Percentiles rank a stretch among this genome's conserved stretches.
These are phyloP conservation scores for Pythium periplocum DNA, from an alignment of 352 stramenopile species.

Conservation along the genomic window DNA sequence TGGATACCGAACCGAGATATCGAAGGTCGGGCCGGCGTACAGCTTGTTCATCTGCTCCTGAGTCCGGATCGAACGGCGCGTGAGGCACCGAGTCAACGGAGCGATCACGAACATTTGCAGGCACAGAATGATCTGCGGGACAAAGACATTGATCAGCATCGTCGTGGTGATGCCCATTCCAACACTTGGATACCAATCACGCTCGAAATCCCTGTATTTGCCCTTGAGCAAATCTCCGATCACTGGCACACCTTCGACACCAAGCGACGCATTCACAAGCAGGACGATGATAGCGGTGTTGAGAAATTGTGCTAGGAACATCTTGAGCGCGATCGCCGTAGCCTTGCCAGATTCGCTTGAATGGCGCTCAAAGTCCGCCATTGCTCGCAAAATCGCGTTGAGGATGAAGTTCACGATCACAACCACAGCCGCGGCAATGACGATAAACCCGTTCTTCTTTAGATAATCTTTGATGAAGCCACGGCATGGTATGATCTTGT, in stretches of 20 bases:
- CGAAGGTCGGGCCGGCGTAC: constrained; percentile 39
- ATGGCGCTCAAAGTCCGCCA: constrained; percentile 44
- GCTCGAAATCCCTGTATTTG: constrained; percentile 44
- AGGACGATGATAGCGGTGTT: constrained; percentile 57
- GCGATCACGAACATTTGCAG: constrained; percentile 47
- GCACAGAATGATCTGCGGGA: constrained; percentile 38
- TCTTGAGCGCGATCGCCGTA: constrained; percentile 32
- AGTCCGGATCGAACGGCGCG: constrained; percentile 28
- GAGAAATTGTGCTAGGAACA: constrained; percentile 51
- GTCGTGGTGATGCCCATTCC: constrained; percentile 47
- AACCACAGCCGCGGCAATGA: constrained; percentile 31
- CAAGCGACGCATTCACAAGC: constrained; percentile 42
- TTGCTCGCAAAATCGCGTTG: constrained; percentile 32
- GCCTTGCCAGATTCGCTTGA: constrained; percentile 45
- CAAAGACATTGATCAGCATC: constrained; percentile 47
- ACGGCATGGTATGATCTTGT: constrained; percentile 26
- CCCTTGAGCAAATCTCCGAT: constrained; percentile 32
- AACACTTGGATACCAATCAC: constrained; percentile 48
- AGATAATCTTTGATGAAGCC: constrained; percentile 41
- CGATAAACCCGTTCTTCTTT: constrained; percentile 38
- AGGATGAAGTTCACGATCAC: constrained; percentile 48
- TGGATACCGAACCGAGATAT: constrained; percentile 46
- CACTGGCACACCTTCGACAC: constrained; percentile 21
- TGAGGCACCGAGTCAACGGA: constrained; percentile 31
- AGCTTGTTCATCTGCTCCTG: constrained; percentile 42